A percentile compares a stretch with the other conserved stretches of the same genome.
These are phyloP conservation scores for Tuber indicum DNA, from an alignment of 495 filamentous ascomycete genomes.

Conservation along the genomic window DNA sequence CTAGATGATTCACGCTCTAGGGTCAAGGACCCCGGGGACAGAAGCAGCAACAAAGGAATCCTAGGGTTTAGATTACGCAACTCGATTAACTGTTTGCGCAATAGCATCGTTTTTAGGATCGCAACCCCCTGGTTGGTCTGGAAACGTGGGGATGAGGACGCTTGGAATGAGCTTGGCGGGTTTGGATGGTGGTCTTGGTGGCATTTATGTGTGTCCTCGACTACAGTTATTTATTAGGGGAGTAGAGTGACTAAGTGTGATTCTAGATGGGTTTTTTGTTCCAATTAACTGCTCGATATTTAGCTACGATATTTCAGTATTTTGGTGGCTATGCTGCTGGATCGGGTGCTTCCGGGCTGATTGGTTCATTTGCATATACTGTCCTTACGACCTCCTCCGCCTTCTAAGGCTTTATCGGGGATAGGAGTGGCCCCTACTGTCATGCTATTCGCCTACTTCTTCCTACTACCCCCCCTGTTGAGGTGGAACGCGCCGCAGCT, in stretches of 20 bases:
- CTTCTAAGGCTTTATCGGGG: constrained; percentile 21
- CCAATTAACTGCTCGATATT: constrained; percentile 31
- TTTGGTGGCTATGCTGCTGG: constrained; percentile 25
- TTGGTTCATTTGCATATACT: constrained; percentile 30
- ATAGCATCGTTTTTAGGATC: constrained; percentile 30
- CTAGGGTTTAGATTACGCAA: constrained; percentile 32
- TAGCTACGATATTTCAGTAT: constrained; percentile 3
- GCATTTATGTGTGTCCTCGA: constrained; percentile 19
- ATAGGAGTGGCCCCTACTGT: constrained; percentile 25
- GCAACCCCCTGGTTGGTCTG: constrained; percentile 28
- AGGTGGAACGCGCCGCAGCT: constrained; percentile 8
- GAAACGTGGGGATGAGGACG: constrained; percentile 22
- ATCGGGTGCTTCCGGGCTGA: constrained; percentile 26
- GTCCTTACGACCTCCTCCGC: constrained; percentile 21
- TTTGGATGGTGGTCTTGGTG: constrained; percentile 33
- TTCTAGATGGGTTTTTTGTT: constrained; percentile 33
- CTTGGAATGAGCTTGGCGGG: constrained; percentile 31
- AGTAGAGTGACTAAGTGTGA: background rate
- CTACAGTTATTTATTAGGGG: background rate
- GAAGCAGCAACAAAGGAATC: background rate
- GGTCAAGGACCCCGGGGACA: constrained; percentile 5
- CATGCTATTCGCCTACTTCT: constrained; percentile 24
- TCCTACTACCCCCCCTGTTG: constrained; percentile 17
- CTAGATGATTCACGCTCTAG: constrained; percentile 8
- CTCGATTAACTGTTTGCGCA: constrained; percentile 30